These are phyloP conservation scores for Cetraspora pellucida DNA, from an alignment of 192 early-diverging fungal species.

Conservation along the genomic window DNA sequence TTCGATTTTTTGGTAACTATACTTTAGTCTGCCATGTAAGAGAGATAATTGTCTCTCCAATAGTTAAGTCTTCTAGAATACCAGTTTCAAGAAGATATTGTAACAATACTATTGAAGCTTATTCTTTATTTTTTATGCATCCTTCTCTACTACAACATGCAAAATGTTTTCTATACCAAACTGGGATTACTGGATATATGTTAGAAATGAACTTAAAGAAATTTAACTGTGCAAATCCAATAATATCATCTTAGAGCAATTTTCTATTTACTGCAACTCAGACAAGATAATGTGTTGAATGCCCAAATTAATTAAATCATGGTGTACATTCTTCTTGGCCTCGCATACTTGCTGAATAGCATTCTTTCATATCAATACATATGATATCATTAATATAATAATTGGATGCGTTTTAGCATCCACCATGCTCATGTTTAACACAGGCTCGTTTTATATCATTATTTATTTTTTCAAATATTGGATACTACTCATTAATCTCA, in stretches of 20 bases:
- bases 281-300: slow-evolving; percentile 22
- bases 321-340: slow-evolving; percentile 18
- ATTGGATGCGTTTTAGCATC: slow-evolving; percentile 1
- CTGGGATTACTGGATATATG: slow-evolving; percentile 1
- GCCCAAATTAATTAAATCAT: slow-evolving; percentile 17
- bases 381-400: neutral
- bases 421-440: slow-evolving; percentile 9
- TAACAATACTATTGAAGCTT: neutral
- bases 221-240: slow-evolving; percentile 6
- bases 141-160: neutral
- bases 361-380: slow-evolving; percentile 29
- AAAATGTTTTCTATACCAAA: slow-evolving; percentile 22
- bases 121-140: neutral
- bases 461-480: neutral
- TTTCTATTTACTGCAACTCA: neutral
- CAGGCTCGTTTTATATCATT: slow-evolving; percentile 24
- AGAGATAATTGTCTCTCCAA: slow-evolving; percentile 13
- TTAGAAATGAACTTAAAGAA: neutral
- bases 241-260: slow-evolving; percentile 12
- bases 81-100: slow-evolving; percentile 10
- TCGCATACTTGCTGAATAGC: slow-evolving; percentile 13
- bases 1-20: slow-evolving; percentile 7
- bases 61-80: slow-evolving; percentile 6
- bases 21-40: slow-evolving; percentile 24
- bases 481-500: slow-evolving; percentile 26